phyloP scores from a whole-genome alignment of 306 rosid genomes.

The Glycyrrhiza uralensis region DNA sequence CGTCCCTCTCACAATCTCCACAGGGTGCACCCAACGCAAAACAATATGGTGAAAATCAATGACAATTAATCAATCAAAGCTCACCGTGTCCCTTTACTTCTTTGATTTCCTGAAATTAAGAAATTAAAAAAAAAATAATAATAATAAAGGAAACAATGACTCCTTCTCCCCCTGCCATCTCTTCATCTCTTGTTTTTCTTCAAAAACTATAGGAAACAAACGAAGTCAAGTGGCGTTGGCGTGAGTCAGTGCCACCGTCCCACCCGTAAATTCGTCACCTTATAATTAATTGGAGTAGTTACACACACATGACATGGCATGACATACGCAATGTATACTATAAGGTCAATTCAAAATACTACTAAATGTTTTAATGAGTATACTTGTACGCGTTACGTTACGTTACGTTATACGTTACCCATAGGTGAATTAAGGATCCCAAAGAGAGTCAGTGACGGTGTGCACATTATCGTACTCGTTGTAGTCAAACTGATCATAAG shows the following conservation, averaged over 20 bases:
- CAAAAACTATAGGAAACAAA: background rate
- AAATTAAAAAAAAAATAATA: background rate
- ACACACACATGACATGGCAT: background rate
- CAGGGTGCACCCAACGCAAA: too few relatives aligned
- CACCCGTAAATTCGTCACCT: background rate
- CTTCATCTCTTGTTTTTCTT: background rate
- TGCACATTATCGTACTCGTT: conserved; percentile 41
- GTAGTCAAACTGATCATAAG: conserved; percentile 29
- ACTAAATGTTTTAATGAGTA: background rate
- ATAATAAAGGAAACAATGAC: background rate
- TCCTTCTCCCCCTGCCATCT: background rate
- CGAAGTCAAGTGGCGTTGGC: background rate
- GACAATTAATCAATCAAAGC: background rate
- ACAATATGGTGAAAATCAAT: background rate
- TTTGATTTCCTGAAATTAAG: conserved; percentile 5
- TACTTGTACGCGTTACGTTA: background rate
- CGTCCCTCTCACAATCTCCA: background rate
- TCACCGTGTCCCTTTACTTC: conserved; percentile 8
- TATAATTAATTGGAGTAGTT: background rate
- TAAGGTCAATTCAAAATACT: background rate
- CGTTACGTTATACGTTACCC: background rate
- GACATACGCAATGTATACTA: background rate
- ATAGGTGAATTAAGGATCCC: conserved; percentile 41
- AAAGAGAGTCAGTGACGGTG: conserved; percentile 39
- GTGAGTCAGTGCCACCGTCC: background rate